Base-by-base conservation (phyloP, 345 rosid genomes). In the Salix caprea region DNA sequence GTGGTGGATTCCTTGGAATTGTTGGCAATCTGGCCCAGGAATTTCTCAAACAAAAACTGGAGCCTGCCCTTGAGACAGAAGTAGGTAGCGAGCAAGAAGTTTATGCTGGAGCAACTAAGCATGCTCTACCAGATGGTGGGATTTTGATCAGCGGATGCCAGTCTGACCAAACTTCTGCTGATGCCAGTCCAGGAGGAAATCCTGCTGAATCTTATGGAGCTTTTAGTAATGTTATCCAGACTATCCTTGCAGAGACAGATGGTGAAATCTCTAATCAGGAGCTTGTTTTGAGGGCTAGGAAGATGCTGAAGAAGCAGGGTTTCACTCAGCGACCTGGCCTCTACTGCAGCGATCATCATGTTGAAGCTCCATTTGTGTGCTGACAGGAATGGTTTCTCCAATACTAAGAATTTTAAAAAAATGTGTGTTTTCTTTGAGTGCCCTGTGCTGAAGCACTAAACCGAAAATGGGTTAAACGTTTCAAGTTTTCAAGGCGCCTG, bases 321-420 rank as follows among this genome's bases (percentile, higher is more conserved):
- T 96, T 93, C 89, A 84, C 89, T 42, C 99, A 96, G 92, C 90
- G 81, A 50, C 99, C 99, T 44, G 99, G 99, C 56, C 94, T 93
- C 75, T 96, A 93, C 78, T 96, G 99, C 85, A 69, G 91, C 62
- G 96, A 92, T 80, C n/a, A 82, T 71, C 89, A 86, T 70, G 84
- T 86, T 26, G 81, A 88, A 58, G 84, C 86, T 65, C 76, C 96
- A 24, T 96, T 96, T 52, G 86, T 91, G 70, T 81, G 92, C 81
- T 81, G 82, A 82, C 71, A 24, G 34, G 21, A 13, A 37, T 68
- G 71, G 21, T 13, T 68, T 68, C 15, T 68, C 30, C 71, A 68
- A 40, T 19, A 36, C 69, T 8, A 66, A 19, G n/a, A 6, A n/a
- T 26, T 34, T 14, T 1, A 30, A 40, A 56, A n/a, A 56, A 56